phyloP scores from a whole-genome alignment of 108 stramenopile genomes.

The Stephanodiscus triporus region DNA sequence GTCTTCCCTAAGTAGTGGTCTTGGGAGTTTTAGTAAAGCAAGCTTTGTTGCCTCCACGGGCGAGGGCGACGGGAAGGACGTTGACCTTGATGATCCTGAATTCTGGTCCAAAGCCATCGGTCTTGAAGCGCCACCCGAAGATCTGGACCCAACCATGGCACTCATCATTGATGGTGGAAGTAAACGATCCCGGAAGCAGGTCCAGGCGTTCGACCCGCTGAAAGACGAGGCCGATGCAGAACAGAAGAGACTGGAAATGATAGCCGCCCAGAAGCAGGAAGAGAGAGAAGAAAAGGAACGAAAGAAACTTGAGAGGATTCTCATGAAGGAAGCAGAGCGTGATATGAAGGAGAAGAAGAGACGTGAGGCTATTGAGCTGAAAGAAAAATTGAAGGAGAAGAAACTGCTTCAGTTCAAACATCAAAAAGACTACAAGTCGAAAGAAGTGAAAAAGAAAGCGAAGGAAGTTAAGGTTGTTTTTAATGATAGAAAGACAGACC shows the following conservation, averaged over 20 bases:
- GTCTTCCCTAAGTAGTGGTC: slow-evolving; percentile 64
- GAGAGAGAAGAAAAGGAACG: slow-evolving; percentile 82
- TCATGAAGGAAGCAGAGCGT: slow-evolving; percentile 53
- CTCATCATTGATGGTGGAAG: slow-evolving; percentile 81
- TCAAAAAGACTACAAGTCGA: slow-evolving; percentile 16
- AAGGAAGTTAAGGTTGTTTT: slow-evolving; percentile 52
- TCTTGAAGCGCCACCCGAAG: slow-evolving; percentile 77
- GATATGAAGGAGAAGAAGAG: slow-evolving; percentile 66
- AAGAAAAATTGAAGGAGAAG: slow-evolving; percentile 38
- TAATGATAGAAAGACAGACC: slow-evolving; percentile 62
- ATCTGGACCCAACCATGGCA: slow-evolving; percentile 56
- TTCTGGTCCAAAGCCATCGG: slow-evolving; percentile 92
- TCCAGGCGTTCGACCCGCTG: slow-evolving; percentile 77
- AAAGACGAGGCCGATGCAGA: slow-evolving; percentile 70
- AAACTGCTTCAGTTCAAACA: slow-evolving; percentile 31
- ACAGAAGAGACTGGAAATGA: slow-evolving; percentile 65
- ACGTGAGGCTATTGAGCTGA: slow-evolving; percentile 48
- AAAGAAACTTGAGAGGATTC: slow-evolving; percentile 58
- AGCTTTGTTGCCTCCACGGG: slow-evolving; percentile 88
- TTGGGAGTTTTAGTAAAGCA: slow-evolving; percentile 90
- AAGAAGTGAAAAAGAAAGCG: slow-evolving; percentile 40
- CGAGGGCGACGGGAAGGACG: slow-evolving; percentile 80
- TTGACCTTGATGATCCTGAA: slow-evolving; percentile 93
- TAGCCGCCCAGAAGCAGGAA: slow-evolving; percentile 54
- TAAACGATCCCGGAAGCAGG: slow-evolving; percentile 79